Evolutionary conservation across 2,329 filamentous ascomycete genomes (phyloP).

Genomic region (Nemania sp.): DNA sequence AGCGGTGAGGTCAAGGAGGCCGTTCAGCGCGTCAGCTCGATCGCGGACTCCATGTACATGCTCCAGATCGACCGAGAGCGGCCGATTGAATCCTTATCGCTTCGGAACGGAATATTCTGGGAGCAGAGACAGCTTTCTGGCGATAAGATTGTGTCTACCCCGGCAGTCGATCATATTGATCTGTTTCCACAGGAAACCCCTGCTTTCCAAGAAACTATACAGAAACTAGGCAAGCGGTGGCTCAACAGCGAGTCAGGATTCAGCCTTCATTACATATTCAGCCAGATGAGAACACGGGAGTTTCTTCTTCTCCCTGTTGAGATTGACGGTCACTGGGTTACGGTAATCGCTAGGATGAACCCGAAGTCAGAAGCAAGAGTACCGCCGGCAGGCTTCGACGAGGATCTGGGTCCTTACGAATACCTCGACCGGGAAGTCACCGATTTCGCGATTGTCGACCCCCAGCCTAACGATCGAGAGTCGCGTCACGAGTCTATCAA

Average conservation of each 20-base stretch:
- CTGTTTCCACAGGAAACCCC: slow-evolving; percentile 26
- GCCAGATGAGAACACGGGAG: slow-evolving; percentile 27
- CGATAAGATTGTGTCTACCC: slow-evolving; percentile 29
- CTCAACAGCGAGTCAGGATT: background rate
- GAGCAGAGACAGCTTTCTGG: slow-evolving; percentile 31
- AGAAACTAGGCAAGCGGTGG: slow-evolving; percentile 9
- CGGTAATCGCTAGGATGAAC: slow-evolving; percentile 14
- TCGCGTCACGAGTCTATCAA: slow-evolving; percentile 15
- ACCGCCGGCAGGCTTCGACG: background rate
- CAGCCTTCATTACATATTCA: slow-evolving; percentile 32
- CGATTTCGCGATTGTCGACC: slow-evolving; percentile 32
- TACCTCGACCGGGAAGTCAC: slow-evolving; percentile 25
- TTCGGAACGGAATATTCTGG: slow-evolving; percentile 36
- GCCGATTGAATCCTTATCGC: slow-evolving; percentile 21
- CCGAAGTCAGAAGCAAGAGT: background rate
- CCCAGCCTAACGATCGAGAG: slow-evolving; percentile 1
- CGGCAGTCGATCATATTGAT: slow-evolving; percentile 26
- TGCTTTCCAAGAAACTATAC: slow-evolving; percentile 10
- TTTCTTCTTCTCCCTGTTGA: slow-evolving; percentile 33
- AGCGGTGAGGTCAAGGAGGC: slow-evolving; percentile 19
- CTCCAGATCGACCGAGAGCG: slow-evolving; percentile 29
- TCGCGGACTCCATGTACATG: slow-evolving; percentile 31
- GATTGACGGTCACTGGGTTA: slow-evolving; percentile 30
- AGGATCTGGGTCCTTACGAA: no score
- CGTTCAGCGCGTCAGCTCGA: slow-evolving; percentile 11